Conservation (phyloP, 768 basidiomycete species). For the Neoboletus brunneissimus region DNA sequence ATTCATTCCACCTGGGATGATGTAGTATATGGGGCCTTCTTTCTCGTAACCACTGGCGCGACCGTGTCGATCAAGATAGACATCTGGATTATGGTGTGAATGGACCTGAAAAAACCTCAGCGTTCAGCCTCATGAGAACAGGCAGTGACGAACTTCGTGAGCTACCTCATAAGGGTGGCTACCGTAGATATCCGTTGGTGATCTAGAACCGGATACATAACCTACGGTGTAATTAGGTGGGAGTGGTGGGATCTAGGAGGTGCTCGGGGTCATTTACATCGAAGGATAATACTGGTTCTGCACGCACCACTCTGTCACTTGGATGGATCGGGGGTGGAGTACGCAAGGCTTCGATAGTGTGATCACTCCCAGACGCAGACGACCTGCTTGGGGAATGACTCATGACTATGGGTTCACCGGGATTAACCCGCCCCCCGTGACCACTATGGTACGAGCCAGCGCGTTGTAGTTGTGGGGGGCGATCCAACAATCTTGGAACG, state of each 20-base stretch:
- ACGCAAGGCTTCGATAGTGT: slow-evolving; percentile 29
- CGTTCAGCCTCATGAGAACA: not conserved
- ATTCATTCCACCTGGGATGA: slow-evolving; percentile 62
- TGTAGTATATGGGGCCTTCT: slow-evolving; percentile 47
- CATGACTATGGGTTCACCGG: slow-evolving; percentile 25
- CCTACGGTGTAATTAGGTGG: slow-evolving; percentile 22
- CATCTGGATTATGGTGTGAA: slow-evolving; percentile 26
- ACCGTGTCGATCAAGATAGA: slow-evolving; percentile 22
- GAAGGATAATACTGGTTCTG: not conserved
- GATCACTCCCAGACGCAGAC: slow-evolving; percentile 27
- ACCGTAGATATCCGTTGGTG: slow-evolving; percentile 32
- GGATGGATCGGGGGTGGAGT: slow-evolving; percentile 22
- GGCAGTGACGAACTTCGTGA: slow-evolving; percentile 10
- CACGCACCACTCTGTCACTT: slow-evolving; percentile 27
- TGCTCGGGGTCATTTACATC: not conserved
- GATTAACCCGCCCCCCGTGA: slow-evolving; percentile 15
- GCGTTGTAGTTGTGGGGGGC: slow-evolving; percentile 16
- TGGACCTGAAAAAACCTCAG: slow-evolving; percentile 21
- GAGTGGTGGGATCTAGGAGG: slow-evolving; percentile 28
- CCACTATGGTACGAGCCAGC: slow-evolving; percentile 22
- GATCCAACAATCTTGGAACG: slow-evolving; percentile 25
- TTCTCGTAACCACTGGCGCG: slow-evolving; percentile 17
- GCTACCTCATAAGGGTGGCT: slow-evolving; percentile 20
- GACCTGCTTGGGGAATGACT: slow-evolving; percentile 17
- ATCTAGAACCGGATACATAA: slow-evolving; percentile 17